A percentile compares a stretch with the other conserved stretches of the same genome.
Conservation (phyloP, 139 green algal species). For the Coelastrella sp. region DNA sequence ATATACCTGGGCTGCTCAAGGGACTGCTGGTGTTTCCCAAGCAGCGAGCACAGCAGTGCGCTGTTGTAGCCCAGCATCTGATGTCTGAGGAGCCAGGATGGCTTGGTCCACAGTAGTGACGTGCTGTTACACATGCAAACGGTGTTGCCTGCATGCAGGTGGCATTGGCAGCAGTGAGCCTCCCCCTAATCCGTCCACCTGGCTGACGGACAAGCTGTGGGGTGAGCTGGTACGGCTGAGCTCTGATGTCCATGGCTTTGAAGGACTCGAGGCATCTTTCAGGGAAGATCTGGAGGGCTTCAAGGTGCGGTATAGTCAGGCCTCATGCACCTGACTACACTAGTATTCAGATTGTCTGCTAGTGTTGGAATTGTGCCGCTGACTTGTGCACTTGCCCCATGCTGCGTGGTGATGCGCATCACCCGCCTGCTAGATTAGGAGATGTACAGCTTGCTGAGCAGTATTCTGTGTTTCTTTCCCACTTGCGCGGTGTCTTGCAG, state of each 20-base stretch:
- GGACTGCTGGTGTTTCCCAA: too few relatives aligned
- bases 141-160: constrained; percentile 57
- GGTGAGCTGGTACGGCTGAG: constrained; percentile 69
- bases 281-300: constrained; percentile 41
- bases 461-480: too few relatives aligned
- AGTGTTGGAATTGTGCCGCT: neutral
- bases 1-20: too few relatives aligned
- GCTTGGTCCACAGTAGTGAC: too few relatives aligned
- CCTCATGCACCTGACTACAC: too few relatives aligned
- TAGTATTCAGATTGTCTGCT: neutral
- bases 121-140: too few relatives aligned
- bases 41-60: too few relatives aligned
- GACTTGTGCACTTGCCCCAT: too few relatives aligned
- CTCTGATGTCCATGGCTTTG: constrained; percentile 54
- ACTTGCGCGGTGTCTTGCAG: constrained; percentile 22
- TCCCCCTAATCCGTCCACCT: constrained; percentile 71
- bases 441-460: neutral
- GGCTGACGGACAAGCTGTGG: constrained; percentile 79
- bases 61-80: too few relatives aligned
- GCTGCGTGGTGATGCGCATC: too few relatives aligned
- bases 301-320: constrained; percentile 20
- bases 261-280: constrained; percentile 45
- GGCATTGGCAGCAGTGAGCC: constrained; percentile 74
- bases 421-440: neutral
- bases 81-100: too few relatives aligned